Evolutionary conservation across 2,329 filamentous ascomycete genomes (phyloP).

Genomic region (Penicillium sp.): DNA sequence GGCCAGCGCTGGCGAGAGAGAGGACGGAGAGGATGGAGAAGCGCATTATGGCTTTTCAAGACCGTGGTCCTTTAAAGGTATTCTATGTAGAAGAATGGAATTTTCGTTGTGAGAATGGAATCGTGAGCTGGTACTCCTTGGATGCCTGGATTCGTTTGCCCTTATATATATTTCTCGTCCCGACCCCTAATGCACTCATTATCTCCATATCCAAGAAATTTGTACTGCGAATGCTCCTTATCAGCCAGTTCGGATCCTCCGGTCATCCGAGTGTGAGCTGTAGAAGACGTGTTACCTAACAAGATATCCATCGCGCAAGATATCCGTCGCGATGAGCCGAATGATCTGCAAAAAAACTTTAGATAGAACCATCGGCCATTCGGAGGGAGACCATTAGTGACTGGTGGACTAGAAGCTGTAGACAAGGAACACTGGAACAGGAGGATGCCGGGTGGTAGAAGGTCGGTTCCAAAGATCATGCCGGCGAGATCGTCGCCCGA

Average conservation of each 20-base stretch:
- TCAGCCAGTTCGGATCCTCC: not conserved
- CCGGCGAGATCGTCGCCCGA: not conserved
- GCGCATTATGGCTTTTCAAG: constrained; percentile 25
- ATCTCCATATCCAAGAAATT: not conserved
- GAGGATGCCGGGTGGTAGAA: not conserved
- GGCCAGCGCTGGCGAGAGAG: constrained; percentile 26
- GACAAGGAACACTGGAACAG: constrained; percentile 2
- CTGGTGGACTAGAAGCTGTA: not conserved
- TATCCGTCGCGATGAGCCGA: not conserved
- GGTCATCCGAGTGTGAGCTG: constrained; percentile 1
- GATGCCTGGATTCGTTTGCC: not conserved
- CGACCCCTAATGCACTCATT: not conserved
- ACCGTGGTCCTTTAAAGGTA: not conserved
- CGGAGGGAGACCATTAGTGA: not conserved
- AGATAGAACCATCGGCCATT: constrained; percentile 13
- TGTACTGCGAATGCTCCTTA: constrained; percentile 1
- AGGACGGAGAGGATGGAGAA: constrained; percentile 30
- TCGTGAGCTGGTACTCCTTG: not conserved
- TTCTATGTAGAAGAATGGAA: not conserved
- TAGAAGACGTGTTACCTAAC: constrained; percentile 2
- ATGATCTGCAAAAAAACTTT: constrained; percentile 14
- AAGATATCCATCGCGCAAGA: too few species aligned
- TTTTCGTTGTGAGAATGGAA: not conserved
- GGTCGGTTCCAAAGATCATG: not conserved
- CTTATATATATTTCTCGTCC: constrained; percentile 7